Evolutionary conservation across 1,284 basidiomycete species (phyloP).

Genomic region (Neonothopanus nambi): DNA sequence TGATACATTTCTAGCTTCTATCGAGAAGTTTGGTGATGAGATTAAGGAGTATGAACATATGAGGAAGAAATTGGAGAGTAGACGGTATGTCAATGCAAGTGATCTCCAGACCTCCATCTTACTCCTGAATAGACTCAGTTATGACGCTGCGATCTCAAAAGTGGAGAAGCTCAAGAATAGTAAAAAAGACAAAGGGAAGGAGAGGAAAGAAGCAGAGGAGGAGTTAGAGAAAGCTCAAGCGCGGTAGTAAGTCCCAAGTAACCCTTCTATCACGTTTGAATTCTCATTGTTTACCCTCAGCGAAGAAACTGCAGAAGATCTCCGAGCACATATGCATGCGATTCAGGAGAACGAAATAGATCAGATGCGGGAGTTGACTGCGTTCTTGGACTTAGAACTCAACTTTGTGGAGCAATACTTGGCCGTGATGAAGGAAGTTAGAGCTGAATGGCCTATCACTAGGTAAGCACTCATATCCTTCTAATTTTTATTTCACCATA

Average conservation of each 20-base stretch:
- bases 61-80: constrained; percentile 79
- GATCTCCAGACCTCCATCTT: not conserved
- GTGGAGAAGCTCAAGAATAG: constrained; percentile 59
- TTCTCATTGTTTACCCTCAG: constrained; percentile 37
- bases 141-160: constrained; percentile 73
- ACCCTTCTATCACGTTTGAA: not conserved
- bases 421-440: constrained; percentile 68
- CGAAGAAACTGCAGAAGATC: constrained; percentile 81
- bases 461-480: constrained; percentile 46
- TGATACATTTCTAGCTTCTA: constrained; percentile 69
- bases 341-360: constrained; percentile 78
- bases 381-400: constrained; percentile 70
- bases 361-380: constrained; percentile 67
- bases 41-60: constrained; percentile 72
- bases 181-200: constrained; percentile 17
- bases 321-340: constrained; percentile 69
- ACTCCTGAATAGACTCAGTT: constrained; percentile 54
- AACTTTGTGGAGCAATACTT: constrained; percentile 74
- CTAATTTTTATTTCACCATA: constrained; percentile 22
- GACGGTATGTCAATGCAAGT: constrained; percentile 49
- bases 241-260: constrained; percentile 11
- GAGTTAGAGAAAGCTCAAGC: constrained; percentile 15
- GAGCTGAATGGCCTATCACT: constrained; percentile 50
- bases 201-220: constrained; percentile 16
- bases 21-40: constrained; percentile 61